Evolutionary conservation across 768 basidiomycete species (phyloP).

Genomic region (Collybia sordida): DNA sequence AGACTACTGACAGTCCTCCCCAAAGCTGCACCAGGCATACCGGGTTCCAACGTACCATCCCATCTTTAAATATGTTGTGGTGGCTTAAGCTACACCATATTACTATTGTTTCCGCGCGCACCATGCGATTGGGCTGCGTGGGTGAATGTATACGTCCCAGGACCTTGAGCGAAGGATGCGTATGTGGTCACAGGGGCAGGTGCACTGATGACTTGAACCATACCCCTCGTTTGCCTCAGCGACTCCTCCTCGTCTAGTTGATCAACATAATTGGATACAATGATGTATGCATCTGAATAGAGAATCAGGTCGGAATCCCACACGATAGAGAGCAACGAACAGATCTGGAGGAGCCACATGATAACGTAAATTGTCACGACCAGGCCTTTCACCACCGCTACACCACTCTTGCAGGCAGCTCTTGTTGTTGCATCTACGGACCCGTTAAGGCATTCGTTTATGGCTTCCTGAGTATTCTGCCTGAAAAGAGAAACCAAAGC

Average conservation of each 20-base stretch:
- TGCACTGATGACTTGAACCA: constrained; percentile 21
- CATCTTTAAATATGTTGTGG: no score
- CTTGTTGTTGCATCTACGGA: constrained; percentile 23
- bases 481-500: constrained; percentile 49
- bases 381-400: constrained; percentile 41
- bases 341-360: constrained; percentile 54
- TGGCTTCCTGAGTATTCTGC: constrained; percentile 31
- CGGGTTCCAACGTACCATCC: no score
- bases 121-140: constrained; percentile 15
- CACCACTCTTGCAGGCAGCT: constrained; percentile 40
- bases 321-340: constrained; percentile 31
- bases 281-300: constrained; percentile 46
- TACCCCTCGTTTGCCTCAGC: constrained; percentile 22
- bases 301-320: constrained; percentile 3
- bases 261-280: constrained; percentile 50
- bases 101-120: constrained; percentile 12
- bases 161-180: constrained; percentile 10
- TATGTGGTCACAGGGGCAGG: constrained; percentile 22
- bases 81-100: constrained; percentile 9
- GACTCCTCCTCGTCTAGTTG: constrained; percentile 52
- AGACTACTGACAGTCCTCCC: no score
- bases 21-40: no score
- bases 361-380: constrained; percentile 45
- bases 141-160: constrained; percentile 15
- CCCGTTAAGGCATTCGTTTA: constrained; percentile 38